Base-by-base conservation (phyloP, 345 rosid species). In the Hypericum androsaemum region DNA sequence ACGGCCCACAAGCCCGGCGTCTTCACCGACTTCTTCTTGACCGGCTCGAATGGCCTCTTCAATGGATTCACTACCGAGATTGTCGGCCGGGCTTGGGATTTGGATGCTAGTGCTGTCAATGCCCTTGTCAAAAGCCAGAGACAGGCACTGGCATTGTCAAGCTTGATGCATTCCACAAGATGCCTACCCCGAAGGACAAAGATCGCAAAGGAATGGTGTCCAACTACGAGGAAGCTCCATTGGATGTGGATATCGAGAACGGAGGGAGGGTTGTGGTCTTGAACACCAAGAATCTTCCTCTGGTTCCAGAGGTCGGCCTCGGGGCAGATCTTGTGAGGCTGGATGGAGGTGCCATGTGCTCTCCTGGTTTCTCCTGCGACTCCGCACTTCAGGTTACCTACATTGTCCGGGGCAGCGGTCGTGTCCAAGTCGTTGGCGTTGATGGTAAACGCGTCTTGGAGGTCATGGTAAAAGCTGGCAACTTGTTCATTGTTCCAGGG, bases 281-380 rank as follows among this genome's bases (percentile, higher is more conserved):
- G 79, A 84, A 83, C 62, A 84, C 89, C 13, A 75, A 79, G 71
- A 87, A 84, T 47, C 79, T 90, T 12, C 98, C 98, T 38, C 62
- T 90, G 61, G 88, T 90, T 12, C 89, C 84, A 45, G 78, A 90
- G 65, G 78, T 84, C 38, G 96, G 98, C 6, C 73, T 84, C 7
- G 98, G 98, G 12, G 95, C 95, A 50, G 96, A 87, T 57, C 94
- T 90, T 35, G 95, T 87, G 9, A 79, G 79, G 59, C 57, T 90
- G 12, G 89, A 90, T 45, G 78, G 80, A 0, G 64, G 78, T 5
- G 95, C 96, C 0, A 87, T 87, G 98, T 87, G 98, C 64, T 90
- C 98, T 50, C 98, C 96, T 50, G 98, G 98, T 0, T 87, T 90
- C 40, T 90, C 97, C 0, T 86, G 94, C 61, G 97, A 89, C 66